Conservation (phyloP, 768 basidiomycete genomes). For the Termitomyces sp. region DNA sequence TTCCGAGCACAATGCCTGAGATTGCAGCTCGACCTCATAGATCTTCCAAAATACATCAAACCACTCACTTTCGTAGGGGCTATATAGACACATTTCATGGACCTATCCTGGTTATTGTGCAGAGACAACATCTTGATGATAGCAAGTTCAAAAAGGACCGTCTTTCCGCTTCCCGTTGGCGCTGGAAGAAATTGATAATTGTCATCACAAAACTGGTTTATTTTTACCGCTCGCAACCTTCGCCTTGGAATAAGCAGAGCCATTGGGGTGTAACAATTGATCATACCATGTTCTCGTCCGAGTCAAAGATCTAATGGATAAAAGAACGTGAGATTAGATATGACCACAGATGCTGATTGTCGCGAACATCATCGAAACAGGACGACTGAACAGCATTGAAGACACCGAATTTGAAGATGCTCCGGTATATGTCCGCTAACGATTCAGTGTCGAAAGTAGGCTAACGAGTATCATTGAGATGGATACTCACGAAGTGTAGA, state of each 20-base stretch:
- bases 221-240: constrained; percentile 69
- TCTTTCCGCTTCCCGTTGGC: constrained; percentile 96
- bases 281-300: constrained; percentile 62
- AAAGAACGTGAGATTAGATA: background rate
- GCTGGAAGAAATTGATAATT: constrained; percentile 40
- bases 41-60: background rate
- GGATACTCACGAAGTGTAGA: constrained; percentile 60
- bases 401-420: constrained; percentile 80
- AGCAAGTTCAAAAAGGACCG: constrained; percentile 88
- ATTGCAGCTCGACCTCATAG: background rate
- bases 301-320: constrained; percentile 44
- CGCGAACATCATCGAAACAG: constrained; percentile 69
- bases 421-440: constrained; percentile 75
- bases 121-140: constrained; percentile 69
- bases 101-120: constrained; percentile 25
- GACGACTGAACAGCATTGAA: constrained; percentile 91
- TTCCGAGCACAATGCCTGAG: constrained; percentile 84
- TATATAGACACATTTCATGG: constrained; percentile 82
- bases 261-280: background rate
- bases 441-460: background rate
- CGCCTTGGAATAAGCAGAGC: background rate
- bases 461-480: background rate
- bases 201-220: background rate
- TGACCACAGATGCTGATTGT: background rate
- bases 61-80: constrained; percentile 79